Evolutionary conservation across 345 rosid genomes (phyloP), one percentile per base, ranked within the genome.

Genomic region (Raphanus raphanistrum): DNA sequence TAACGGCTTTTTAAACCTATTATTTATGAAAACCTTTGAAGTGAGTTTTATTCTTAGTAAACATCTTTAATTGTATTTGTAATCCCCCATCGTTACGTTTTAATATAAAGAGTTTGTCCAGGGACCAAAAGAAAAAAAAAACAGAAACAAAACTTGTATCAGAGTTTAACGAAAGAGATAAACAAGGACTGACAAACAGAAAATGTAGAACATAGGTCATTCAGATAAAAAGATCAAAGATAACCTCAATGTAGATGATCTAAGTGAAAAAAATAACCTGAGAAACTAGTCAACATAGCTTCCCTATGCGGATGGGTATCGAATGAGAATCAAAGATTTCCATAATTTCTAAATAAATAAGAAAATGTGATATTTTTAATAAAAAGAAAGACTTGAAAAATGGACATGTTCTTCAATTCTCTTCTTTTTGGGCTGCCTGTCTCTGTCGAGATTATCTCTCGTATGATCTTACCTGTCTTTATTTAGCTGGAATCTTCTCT

Each of bases 401-500:
- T 27, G 15, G 55, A 65, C 78, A 67, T 17, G 66, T 75, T 66
- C 33, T 68, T 76, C 17, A 61, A 21, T 26, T 45, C 32, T 26
- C 16, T 76, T 31, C 57, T 61, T 69, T 61, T 69, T 32, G 63
- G 69, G 38, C 63, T 68, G 54, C 72, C 68, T 60, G 68, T 68
- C 74, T 32, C 54, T 60, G 29, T 69, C 63, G n/a, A 21, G 21
- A 11, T 16, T 4, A 57, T 16, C 28, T 74, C 43, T 66, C 32
- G 55, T 10, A 58, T 11, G 15, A 58, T 25, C 63, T 75, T 35
- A 74, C 38, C 77, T 73, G 70, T 73, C 77, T 43, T 54, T 28
- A 58, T 67, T 69, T 69, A 60, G 79, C 74, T 76, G 80, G 63
- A 26, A n/a, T 48, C 79, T 68, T 76, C 65, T 45, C 45, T 66